These are phyloP conservation scores for Cryoendolithus antarcticus DNA, from an alignment of 2,329 filamentous ascomycete genomes.

Conservation along the genomic window DNA sequence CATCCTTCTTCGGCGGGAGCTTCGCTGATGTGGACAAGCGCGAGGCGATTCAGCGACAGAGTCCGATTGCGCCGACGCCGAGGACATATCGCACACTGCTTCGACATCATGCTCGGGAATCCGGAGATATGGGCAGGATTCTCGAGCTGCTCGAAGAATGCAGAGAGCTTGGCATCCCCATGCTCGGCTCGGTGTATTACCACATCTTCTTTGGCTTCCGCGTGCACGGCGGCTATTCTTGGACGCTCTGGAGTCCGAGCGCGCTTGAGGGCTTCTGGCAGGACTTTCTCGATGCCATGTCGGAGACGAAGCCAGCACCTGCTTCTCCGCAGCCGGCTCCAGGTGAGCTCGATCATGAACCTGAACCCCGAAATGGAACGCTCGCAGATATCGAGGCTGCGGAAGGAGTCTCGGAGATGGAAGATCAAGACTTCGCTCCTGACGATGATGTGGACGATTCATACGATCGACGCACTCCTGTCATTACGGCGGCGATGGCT, in stretches of 20 bases:
- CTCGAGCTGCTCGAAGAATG: conserved; percentile 68
- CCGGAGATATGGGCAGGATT: conserved; percentile 61
- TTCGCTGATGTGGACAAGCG: conserved; percentile 12
- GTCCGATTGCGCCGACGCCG: conserved; percentile 60
- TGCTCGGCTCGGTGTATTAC: conserved; percentile 68
- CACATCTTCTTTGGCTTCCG: conserved; percentile 74
- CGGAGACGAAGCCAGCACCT: not conserved
- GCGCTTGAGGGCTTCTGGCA: conserved; percentile 56
- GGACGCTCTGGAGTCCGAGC: conserved; percentile 59
- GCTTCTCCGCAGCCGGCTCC: no score
- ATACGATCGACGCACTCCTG: no score
- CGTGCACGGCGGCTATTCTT: conserved; percentile 52
- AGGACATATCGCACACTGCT: conserved; percentile 72
- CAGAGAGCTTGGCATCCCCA: conserved; percentile 52
- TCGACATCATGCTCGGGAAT: conserved; percentile 54
- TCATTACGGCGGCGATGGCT: conserved; percentile 37
- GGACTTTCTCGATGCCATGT: conserved; percentile 43
- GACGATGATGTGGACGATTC: no score
- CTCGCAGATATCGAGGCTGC: conserved; percentile 4
- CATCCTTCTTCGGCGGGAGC: conserved; percentile 29
- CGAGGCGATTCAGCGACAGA: conserved; percentile 49
- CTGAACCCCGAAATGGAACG: not conserved
- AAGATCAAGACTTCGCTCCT: conserved; percentile 7
- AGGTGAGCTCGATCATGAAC: no score
- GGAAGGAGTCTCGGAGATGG: conserved; percentile 8